Evolutionary conservation across 2,329 filamentous ascomycete species (phyloP), one percentile per base, ranked within the genome.

Genomic region (Clathrospora elynae): DNA sequence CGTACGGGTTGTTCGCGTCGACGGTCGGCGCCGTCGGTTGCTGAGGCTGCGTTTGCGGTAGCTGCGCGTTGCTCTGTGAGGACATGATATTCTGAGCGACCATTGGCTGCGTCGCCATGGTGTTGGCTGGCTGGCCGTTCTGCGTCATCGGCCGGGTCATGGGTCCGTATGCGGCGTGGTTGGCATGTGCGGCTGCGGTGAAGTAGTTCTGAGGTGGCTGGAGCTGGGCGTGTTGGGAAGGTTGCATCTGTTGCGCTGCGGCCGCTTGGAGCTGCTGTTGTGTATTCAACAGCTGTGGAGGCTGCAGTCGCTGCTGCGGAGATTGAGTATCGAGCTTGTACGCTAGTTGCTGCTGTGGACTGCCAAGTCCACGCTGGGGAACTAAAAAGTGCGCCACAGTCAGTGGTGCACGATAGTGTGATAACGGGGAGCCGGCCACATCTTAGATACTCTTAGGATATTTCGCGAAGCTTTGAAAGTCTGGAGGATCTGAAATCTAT

Each of bases 121-220:
- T 13, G 6, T 42, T 37, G 6, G 51, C 36, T 6, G 57, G 29
- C n/a, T 55, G 35, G 2, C 47, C 34, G n/a, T 45, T 43, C 10
- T 57, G 57, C 1, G 54, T 26, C 41, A 67, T 56, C 6, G 61
- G 29, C 1, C 61, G 59, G 24, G 54, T 62, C 9, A 61, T 30
- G 6, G 47, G 35, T n/a, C 46, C 45, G 31, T 62, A 67, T 2
- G 59, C 47, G 6, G 55, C 35, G 29, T 56, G 57, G 25, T 51
- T 60, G 6, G 50, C 20, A 22, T 63, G 49, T n/a, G n/a, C n/a
- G 19, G 49, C 51, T 22, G 39, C 49, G 28, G 43, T 46, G 34
- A 62, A 63, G 20, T 56, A 58, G 35, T 56, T 57, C 26, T 61
- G 61, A 11, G 47, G 46, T 6, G 42, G 35, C 18, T 57, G 55